Evolutionary conservation across 176 grass and related monocot species (phyloP).

Genomic region (Calamus simplicifolius): DNA sequence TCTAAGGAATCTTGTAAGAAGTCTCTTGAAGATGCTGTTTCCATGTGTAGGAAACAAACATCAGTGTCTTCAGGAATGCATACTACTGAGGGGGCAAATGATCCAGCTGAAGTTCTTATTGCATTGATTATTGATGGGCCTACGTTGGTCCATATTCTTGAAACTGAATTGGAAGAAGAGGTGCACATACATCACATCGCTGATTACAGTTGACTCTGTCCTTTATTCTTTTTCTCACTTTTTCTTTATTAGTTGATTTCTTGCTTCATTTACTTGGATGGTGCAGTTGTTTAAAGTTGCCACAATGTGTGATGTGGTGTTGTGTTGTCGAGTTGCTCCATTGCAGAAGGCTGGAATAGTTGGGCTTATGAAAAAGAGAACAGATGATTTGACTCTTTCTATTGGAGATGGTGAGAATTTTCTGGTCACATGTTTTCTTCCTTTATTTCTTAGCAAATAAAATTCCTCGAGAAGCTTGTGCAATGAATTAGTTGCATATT

Average conservation of each 20-base stretch:
- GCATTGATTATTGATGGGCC: slow-evolving; percentile 78
- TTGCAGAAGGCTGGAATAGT: slow-evolving; percentile 90
- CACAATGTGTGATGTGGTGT: slow-evolving; percentile 54
- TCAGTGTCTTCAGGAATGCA: slow-evolving; percentile 25
- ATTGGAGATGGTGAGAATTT: slow-evolving; percentile 74
- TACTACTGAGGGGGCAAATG: slow-evolving; percentile 19
- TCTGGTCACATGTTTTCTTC: neutral
- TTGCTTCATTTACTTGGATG: slow-evolving; percentile 14
- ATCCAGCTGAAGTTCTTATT: slow-evolving; percentile 31
- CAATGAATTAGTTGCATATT: neutral
- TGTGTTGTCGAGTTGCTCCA: slow-evolving; percentile 87
- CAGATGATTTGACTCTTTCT: slow-evolving; percentile 88
- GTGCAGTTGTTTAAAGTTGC: slow-evolving; percentile 67
- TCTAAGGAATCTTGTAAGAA: slow-evolving; percentile 61
- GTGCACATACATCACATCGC: slow-evolving; percentile 16
- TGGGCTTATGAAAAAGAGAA: slow-evolving; percentile 71
- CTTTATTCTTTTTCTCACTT: slow-evolving; percentile 5
- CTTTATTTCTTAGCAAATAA: neutral
- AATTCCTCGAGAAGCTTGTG: neutral
- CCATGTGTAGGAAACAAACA: slow-evolving; percentile 35
- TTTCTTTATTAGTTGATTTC: slow-evolving; percentile 6
- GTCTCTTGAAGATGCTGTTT: slow-evolving; percentile 64
- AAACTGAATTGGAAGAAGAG: slow-evolving; percentile 67
- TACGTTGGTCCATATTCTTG: slow-evolving; percentile 77
- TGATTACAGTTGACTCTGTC: too few species aligned